Base-by-base conservation (phyloP, 805 yeast genomes). In the Teunomyces tritomae region DNA sequence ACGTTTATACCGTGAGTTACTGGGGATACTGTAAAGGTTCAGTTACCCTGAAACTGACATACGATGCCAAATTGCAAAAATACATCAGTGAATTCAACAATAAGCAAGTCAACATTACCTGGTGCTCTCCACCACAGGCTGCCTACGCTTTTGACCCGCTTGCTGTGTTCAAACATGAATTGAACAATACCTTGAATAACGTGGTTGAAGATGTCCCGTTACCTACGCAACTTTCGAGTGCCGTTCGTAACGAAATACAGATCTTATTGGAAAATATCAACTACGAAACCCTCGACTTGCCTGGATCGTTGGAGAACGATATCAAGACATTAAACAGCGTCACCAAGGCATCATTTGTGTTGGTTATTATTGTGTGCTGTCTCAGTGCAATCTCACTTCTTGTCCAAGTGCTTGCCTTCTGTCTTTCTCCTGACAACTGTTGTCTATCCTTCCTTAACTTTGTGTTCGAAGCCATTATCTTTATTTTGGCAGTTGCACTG, bases 91-190 rank as follows among this genome's bases (percentile, higher is more conserved):
- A 55, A 13, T 61, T 71, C 46, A 57, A 58, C 30, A 63, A 66
- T 53, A 49, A 55, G 16, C 48, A 55, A 36, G 54, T 60, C 44
- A 66, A 70, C 43, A 71, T 73, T 53, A 68, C 73, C 3, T 70
- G 69, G 60, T 87, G 95, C 63, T 67, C 79, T 11, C 57, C 70
- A 8, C 80, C 91, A 16, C 63, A 70, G 48, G 70, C 80, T 2
- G 80, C 81, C 53, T 87, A 73, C 62, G 64, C 70, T 49, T 78
- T 87, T 56, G 79, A 84, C 58, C 83, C 87, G 1, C 63, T 74
- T 36, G 55, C 52, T 2, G 50, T 73, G 4, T 49, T 73, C 44
- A 67, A 63, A 46, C 47, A 54, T 20, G 77, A 72, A 51, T 51
- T 72, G 48, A 61, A 58, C 44, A 55, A 55, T 32, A 57, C 65